Base-by-base conservation (phyloP, 495 filamentous ascomycete species). In the Penicillium argentinense region DNA sequence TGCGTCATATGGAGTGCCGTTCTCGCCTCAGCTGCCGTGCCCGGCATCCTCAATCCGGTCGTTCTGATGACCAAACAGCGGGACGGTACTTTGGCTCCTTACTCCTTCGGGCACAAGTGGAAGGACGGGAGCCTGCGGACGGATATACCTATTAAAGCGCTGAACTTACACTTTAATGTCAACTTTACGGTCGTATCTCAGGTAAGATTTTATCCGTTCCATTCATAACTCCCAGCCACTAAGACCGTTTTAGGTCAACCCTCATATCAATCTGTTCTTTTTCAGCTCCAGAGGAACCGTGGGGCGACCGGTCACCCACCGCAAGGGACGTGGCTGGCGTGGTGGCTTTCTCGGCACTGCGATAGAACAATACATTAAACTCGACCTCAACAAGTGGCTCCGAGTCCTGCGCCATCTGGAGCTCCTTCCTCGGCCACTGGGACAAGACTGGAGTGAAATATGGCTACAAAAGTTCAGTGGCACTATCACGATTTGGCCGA, bases 1-100 rank as follows among this genome's bases (percentile, higher is more conserved):
- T 97, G 95, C 58, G 95, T 97, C 37, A 95, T 98, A 47, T 98
- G 95, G 91, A 93, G 88, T 18, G 95, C 95, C 9, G 91, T 97
- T 6, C 73, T 98, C 9, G 93, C 95, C 9, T 97, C 91, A 4
- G 93, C 95, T 8, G 93, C 93, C 11, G 93, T 98, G 4, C 93
- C 93, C 0, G 93, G 95, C 0, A 97, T 98, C 48, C 72, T 96
- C 39, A 96, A 96, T 57, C 95, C 95, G 0, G 91, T 98, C 2
- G 91, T 97, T 2, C 71, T 98, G 28, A 97, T 98, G 93, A 92
- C 85, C 77, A 98, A 97, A 68, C 87, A 75, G 54, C 74, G 74
- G 18, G 76, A 86, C 43, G 91, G 91, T 1, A 82, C 72, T 2
- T 76, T 97, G 1, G 76, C 74, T 0, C 92, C 92, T 0, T 97